These are phyloP conservation scores for Graphilbum fragrans DNA, from an alignment of 2,329 filamentous ascomycete genomes.

Conservation along the genomic window DNA sequence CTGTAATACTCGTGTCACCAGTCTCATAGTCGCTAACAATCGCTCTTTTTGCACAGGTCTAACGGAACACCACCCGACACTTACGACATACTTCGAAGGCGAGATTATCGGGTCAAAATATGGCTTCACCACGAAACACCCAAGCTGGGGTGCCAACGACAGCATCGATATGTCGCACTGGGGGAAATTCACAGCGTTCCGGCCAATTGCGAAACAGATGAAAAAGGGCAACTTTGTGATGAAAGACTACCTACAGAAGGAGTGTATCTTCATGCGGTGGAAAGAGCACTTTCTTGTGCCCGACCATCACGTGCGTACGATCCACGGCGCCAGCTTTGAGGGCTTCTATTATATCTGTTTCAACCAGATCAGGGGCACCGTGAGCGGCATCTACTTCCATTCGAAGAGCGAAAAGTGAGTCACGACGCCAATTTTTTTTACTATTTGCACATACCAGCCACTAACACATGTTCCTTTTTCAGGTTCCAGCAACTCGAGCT, in stretches of 20 bases:
- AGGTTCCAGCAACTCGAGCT: conserved; percentile 91
- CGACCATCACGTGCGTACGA: conserved; percentile 82
- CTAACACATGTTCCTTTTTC: too few relatives aligned
- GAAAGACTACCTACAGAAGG: conserved; percentile 64
- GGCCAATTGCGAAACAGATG: conserved; percentile 53
- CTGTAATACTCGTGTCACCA: not conserved
- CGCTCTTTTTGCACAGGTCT: conserved; percentile 47
- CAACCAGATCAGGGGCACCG: conserved; percentile 75
- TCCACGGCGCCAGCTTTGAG: conserved; percentile 91
- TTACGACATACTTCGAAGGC: conserved; percentile 96
- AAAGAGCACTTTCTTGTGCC: conserved; percentile 97
- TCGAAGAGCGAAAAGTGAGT: conserved; percentile 93
- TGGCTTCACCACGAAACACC: conserved; percentile 81
- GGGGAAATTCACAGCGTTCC: conserved; percentile 80
- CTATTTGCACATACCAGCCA: not conserved
- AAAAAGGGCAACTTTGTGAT: conserved; percentile 44
- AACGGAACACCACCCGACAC: conserved; percentile 90
- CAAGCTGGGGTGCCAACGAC: conserved; percentile 82
- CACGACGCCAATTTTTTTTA: not conserved
- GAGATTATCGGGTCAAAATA: conserved; percentile 95
- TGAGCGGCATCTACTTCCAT: conserved; percentile 95
- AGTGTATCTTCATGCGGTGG: conserved; percentile 98
- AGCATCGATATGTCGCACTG: conserved; percentile 91
- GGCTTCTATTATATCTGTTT: conserved; percentile 99
- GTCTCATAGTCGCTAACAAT: not conserved